phyloP scores from a whole-genome alignment of 177 flowering plant species.

The Vitis hybrid region DNA sequence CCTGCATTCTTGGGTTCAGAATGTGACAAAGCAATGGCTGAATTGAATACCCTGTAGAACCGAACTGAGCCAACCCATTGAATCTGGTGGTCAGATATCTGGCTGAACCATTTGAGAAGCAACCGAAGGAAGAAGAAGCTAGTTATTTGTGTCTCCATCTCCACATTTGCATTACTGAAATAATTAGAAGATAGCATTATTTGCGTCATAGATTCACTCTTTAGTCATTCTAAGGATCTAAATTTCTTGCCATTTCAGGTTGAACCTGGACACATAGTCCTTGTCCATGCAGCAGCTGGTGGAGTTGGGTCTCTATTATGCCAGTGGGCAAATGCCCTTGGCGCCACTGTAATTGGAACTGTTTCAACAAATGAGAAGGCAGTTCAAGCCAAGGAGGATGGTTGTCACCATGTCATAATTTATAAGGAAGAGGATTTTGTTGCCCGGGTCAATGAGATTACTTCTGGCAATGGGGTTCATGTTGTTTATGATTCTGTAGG shows the following conservation, averaged over 20 bases:
- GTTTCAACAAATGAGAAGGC: slow-evolving; percentile 87
- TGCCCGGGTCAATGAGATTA: slow-evolving; percentile 61
- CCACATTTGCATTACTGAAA: too few relatives aligned
- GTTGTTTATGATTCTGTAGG: slow-evolving; percentile 97
- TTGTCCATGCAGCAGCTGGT: slow-evolving; percentile 96
- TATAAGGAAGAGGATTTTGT: slow-evolving; percentile 79
- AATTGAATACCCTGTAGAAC: too few relatives aligned
- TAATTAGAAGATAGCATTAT: too few relatives aligned
- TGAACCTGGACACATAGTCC: slow-evolving; percentile 72
- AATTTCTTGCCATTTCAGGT: slow-evolving; percentile 42
- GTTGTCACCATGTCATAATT: slow-evolving; percentile 80
- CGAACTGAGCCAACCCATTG: too few relatives aligned
- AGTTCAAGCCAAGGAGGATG: slow-evolving; percentile 83
- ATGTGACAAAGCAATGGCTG: too few relatives aligned
- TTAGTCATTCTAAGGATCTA: too few relatives aligned
- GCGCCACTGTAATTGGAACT: slow-evolving; percentile 92
- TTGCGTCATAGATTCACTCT: too few relatives aligned
- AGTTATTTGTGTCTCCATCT: too few relatives aligned
- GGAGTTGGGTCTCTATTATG: slow-evolving; percentile 89
- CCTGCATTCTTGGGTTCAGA: too few relatives aligned
- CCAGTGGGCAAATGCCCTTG: slow-evolving; percentile 90
- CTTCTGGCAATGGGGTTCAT: slow-evolving; percentile 80
- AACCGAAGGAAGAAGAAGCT: too few relatives aligned
- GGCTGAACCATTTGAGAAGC: too few relatives aligned
- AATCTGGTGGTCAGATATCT: too few relatives aligned